These are phyloP conservation scores for Exserohilum rostratum DNA, from an alignment of 2,329 filamentous ascomycete species.

Conservation along the genomic window DNA sequence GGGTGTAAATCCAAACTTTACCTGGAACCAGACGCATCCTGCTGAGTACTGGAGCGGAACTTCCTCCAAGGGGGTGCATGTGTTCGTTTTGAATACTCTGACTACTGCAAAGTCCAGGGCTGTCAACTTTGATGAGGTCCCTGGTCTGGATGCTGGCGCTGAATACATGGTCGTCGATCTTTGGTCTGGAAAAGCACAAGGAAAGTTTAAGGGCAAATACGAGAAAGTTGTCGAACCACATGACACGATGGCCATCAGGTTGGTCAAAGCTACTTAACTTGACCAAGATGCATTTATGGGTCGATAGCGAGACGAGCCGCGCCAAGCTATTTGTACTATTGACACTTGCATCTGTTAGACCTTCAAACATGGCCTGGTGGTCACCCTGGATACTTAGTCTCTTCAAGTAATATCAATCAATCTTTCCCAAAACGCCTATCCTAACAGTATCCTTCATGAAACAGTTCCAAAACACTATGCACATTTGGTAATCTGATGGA, in stretches of 20 bases:
- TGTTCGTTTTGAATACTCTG: conserved; percentile 37
- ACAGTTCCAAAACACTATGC: too few relatives aligned
- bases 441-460: too few relatives aligned
- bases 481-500: too few relatives aligned
- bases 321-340: too few relatives aligned
- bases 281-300: background rate
- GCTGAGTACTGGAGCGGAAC: conserved; percentile 39
- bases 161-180: conserved; percentile 26
- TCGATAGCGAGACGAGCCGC: background rate
- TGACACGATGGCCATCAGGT: conserved; percentile 2
- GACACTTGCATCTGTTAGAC: too few relatives aligned
- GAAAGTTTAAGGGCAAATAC: conserved; percentile 5
- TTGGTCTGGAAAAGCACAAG: conserved; percentile 25
- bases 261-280: background rate
- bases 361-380: too few relatives aligned
- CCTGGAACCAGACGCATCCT: conserved; percentile 51
- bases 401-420: too few relatives aligned
- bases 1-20: conserved; percentile 58
- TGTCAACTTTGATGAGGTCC: conserved; percentile 28
- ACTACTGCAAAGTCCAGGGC: conserved; percentile 18
- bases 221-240: background rate
- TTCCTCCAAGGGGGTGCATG: conserved; percentile 29
- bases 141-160: conserved; percentile 16
- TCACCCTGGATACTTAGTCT: too few relatives aligned
- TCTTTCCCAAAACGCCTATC: too few relatives aligned